phyloP scores from a whole-genome alignment of 257 asterid genomes.

The Solanum chiquidenum region DNA sequence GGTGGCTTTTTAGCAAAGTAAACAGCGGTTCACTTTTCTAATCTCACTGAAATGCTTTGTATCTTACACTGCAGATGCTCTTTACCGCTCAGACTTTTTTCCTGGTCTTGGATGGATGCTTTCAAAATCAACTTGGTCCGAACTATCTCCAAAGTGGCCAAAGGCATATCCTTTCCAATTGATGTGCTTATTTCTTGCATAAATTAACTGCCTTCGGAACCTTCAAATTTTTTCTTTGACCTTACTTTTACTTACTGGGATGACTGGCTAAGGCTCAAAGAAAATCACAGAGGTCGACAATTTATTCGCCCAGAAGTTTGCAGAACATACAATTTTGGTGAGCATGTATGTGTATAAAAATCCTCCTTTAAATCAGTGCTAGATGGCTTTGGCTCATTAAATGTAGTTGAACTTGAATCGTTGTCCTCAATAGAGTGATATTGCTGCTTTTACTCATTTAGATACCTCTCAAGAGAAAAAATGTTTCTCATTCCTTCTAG shows the following conservation, averaged over 20 bases:
- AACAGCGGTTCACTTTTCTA: not conserved
- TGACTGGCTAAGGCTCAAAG: constrained; percentile 94
- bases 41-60: constrained; percentile 7
- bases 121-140: constrained; percentile 83
- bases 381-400: not conserved
- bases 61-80: constrained; percentile 57
- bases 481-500: not conserved
- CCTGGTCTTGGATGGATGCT: constrained; percentile 99
- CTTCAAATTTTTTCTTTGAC: constrained; percentile 64
- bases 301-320: constrained; percentile 99
- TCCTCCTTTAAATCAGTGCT: not conserved
- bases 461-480: not conserved
- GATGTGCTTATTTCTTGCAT: not conserved
- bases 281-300: constrained; percentile 81
- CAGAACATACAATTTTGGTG: constrained; percentile 95
- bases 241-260: constrained; percentile 85
- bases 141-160: constrained; percentile 98
- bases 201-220: not conserved
- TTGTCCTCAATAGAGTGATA: not conserved
- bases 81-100: constrained; percentile 94
- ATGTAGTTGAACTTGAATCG: not conserved
- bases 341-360: constrained; percentile 58
- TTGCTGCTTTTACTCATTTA: not conserved
- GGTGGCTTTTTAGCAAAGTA: not conserved
- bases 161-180: constrained; percentile 89